Conservation (phyloP, 495 filamentous ascomycete genomes). For the Cairneyella variabilis region DNA sequence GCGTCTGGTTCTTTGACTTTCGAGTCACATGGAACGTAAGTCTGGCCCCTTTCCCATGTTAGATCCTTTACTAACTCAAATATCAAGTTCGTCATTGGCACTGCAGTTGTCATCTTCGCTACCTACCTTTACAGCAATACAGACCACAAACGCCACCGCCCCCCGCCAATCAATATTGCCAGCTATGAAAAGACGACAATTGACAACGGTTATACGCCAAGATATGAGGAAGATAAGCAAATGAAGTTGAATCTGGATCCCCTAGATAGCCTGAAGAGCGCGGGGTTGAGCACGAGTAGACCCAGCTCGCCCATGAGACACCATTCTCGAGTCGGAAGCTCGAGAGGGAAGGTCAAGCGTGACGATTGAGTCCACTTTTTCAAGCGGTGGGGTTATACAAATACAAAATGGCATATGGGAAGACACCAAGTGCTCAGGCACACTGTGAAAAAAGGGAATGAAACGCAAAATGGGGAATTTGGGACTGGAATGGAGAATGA, state of each 20-base stretch:
- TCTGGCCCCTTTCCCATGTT: conserved; percentile 9
- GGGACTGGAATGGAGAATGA: background rate
- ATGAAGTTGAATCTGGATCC: conserved; percentile 10
- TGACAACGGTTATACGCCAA: conserved; percentile 27
- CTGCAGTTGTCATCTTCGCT: conserved; percentile 68
- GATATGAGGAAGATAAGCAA: conserved; percentile 17
- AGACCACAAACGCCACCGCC: conserved; percentile 51
- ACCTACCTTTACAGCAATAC: conserved; percentile 78
- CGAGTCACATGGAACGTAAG: conserved; percentile 65
- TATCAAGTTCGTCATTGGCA: conserved; percentile 68
- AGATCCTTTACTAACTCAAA: conserved; percentile 3
- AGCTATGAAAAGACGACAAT: conserved; percentile 67
- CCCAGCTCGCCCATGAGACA: conserved; percentile 27
- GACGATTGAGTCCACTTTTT: conserved; percentile 19
- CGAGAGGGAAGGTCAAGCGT: conserved; percentile 25
- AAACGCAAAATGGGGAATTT: background rate
- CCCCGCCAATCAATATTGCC: conserved; percentile 71
- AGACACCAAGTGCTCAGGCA: conserved; percentile 7
- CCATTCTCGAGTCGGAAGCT: conserved; percentile 24
- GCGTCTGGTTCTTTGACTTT: conserved; percentile 81
- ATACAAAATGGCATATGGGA: too few species aligned
- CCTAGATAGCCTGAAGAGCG: conserved; percentile 17
- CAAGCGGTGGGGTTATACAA: background rate
- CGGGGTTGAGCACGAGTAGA: conserved; percentile 22
- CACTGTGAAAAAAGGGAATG: background rate